Conservation (phyloP, 345 rosid species). For the Sisymbrium altissimum region DNA sequence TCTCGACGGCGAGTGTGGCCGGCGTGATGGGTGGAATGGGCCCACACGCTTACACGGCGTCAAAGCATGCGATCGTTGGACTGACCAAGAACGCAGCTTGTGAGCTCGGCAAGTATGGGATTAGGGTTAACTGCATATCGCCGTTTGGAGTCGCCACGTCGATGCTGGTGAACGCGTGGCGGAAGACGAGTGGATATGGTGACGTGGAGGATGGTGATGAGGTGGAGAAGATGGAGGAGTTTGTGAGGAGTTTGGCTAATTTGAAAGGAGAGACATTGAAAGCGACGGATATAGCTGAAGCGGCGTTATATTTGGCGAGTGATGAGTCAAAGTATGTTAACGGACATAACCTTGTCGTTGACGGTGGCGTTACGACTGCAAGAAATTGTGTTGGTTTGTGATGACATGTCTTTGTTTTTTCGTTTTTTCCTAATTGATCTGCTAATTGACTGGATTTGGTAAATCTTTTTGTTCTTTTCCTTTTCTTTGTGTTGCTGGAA, state of each 20-base stretch:
- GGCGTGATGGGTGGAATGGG: conserved; percentile 85
- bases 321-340: conserved; percentile 87
- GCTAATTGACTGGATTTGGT: conserved; percentile 20
- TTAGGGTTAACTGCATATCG: conserved; percentile 77
- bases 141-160: conserved; percentile 89
- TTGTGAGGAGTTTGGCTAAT: conserved; percentile 60
- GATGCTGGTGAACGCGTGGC: conserved; percentile 71
- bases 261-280: conserved; percentile 55
- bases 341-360: conserved; percentile 86
- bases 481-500: neutral
- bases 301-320: conserved; percentile 71
- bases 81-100: conserved; percentile 75
- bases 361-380: conserved; percentile 74
- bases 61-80: conserved; percentile 84
- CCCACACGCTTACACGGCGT: conserved; percentile 85
- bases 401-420: neutral
- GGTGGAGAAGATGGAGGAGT: conserved; percentile 65
- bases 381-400: conserved; percentile 81
- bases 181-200: conserved; percentile 32
- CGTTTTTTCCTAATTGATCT: neutral
- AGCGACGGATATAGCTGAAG: conserved; percentile 74
- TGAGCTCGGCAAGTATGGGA: conserved; percentile 70
- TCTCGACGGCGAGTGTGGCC: conserved; percentile 77
- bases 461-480: neutral
- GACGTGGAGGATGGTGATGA: conserved; percentile 40